A percentile compares a stretch with the other conserved stretches of the same genome.
phyloP scores from a whole-genome alignment of 164 flowering plant species.

The Brasenia schreberi region DNA sequence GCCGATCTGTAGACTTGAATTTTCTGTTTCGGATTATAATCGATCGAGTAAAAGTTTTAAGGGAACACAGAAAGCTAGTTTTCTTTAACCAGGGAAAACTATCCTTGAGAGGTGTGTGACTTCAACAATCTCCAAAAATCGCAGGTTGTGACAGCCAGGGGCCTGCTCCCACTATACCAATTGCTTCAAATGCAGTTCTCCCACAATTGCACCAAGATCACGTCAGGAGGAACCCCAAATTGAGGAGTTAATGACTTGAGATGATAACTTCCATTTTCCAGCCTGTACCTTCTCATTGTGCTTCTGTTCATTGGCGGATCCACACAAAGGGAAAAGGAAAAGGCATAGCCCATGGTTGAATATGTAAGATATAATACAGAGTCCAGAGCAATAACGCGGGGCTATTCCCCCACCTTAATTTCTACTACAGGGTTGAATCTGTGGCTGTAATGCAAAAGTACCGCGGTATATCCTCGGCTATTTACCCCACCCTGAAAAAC shows the following conservation, averaged over 20 bases:
- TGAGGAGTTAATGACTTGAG: neutral
- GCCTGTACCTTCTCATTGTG: slow-evolving; percentile 89
- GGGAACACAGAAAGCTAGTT: no score
- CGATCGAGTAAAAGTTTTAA: neutral
- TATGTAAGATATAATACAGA: no score
- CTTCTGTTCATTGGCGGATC: slow-evolving; percentile 27
- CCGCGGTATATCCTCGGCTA: no score
- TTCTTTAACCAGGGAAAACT: neutral
- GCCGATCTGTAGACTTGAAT: neutral
- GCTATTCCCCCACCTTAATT: no score
- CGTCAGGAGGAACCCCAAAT: neutral
- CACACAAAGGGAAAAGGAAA: no score
- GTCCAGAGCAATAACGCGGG: no score
- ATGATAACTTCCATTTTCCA: slow-evolving; percentile 8
- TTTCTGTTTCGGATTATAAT: neutral
- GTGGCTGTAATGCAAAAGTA: no score
- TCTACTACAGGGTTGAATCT: no score
- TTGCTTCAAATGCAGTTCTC: neutral
- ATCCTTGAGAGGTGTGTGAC: neutral
- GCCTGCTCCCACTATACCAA: no score
- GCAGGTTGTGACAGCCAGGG: neutral
- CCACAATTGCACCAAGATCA: neutral
- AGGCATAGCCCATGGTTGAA: no score
- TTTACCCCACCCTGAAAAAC: no score
- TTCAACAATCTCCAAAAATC: neutral